Percentiles rank a stretch among this genome's conserved stretches.
phyloP scores from a whole-genome alignment of 495 filamentous ascomycete genomes.

The Amphirosellinia nigrospora region DNA sequence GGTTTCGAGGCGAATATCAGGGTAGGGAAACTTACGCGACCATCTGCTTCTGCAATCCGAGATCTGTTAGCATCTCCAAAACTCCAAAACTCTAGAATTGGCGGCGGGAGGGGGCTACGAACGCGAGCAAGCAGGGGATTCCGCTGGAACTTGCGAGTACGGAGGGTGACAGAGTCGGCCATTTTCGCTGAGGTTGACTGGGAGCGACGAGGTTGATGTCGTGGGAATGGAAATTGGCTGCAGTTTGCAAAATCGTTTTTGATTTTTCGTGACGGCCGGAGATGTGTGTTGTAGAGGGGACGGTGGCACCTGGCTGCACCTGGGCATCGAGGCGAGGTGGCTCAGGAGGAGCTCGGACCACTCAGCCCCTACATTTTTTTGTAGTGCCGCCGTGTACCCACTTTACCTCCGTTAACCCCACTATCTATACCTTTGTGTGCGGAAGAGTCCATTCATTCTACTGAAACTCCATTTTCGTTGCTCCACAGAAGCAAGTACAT shows the following conservation, averaged over 20 bases:
- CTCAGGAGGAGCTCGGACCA: conserved; percentile 17
- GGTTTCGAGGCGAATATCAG: conserved; percentile 3
- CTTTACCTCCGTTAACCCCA: conserved; percentile 9
- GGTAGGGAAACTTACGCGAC: conserved; percentile 85
- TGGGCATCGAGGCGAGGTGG: conserved; percentile 23
- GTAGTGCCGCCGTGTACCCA: background rate
- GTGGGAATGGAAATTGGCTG: conserved; percentile 22
- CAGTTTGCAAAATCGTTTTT: conserved; percentile 29
- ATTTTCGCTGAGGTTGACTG: conserved; percentile 62
- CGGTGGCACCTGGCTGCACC: conserved; percentile 23
- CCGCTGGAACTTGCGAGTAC: conserved; percentile 99
- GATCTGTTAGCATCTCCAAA: conserved; percentile 20
- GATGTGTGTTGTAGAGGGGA: conserved; percentile 31
- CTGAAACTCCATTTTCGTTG: background rate
- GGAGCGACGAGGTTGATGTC: conserved; percentile 30
- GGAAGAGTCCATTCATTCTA: too few relatives aligned
- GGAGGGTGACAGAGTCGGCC: conserved; percentile 94
- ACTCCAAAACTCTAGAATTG: background rate
- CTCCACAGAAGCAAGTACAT: too few relatives aligned
- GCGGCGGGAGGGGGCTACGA: conserved; percentile 16
- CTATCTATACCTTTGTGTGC: too few relatives aligned
- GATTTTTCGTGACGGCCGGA: conserved; percentile 31
- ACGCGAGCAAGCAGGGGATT: conserved; percentile 87
- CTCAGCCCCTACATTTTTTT: background rate
- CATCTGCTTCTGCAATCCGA: conserved; percentile 79